Evolutionary conservation across 768 basidiomycete genomes (phyloP), one percentile per base, ranked within the genome.

Genomic region (Pholiota microspora): DNA sequence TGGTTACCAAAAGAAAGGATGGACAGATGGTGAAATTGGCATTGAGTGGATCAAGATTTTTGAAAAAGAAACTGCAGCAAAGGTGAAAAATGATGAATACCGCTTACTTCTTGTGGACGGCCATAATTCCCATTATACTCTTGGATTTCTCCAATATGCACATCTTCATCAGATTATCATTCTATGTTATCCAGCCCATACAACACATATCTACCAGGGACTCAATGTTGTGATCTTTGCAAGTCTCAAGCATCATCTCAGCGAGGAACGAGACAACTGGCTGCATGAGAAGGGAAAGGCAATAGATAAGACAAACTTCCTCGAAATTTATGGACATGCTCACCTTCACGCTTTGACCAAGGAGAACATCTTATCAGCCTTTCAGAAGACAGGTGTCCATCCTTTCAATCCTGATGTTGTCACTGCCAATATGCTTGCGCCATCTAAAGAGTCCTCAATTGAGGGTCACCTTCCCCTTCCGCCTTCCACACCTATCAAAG

Each of bases 161-260:
- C 49, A 59, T 1, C 45, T 59, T 0, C 49, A 77, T 55, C 61
- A 67, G 1, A 79, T 81, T n/a, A 53, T 67, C 18, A 59, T 80
- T 4, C 55, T 80, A 0, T 76, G 73, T 54, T 80, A 79, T 62
- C 78, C 74, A 13, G 59, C 77, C n/a, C 77, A 81, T 55, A 51
- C 60, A 2, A 79, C 74, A 0, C 80, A 82, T 55, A 53, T 74
- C 27, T 76, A 73, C 42, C 78, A 79, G 55, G 74, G 72, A 0
- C 70, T 77, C 21, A 75, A 79, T 56, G 67, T 79, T 31, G 72
- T 71, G 2, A 62, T 58, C 18, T 62, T 64, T 45, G 23, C 36
- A 1, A 32, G 60, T 2, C 50, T 78, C 4, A 78, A 79, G 55
- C 13, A 23, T 1, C 56, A 27, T n/a, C 70, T 49, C 18, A 16